phyloP scores from a whole-genome alignment of 805 yeast genomes.

The Yarrowia deformans region DNA sequence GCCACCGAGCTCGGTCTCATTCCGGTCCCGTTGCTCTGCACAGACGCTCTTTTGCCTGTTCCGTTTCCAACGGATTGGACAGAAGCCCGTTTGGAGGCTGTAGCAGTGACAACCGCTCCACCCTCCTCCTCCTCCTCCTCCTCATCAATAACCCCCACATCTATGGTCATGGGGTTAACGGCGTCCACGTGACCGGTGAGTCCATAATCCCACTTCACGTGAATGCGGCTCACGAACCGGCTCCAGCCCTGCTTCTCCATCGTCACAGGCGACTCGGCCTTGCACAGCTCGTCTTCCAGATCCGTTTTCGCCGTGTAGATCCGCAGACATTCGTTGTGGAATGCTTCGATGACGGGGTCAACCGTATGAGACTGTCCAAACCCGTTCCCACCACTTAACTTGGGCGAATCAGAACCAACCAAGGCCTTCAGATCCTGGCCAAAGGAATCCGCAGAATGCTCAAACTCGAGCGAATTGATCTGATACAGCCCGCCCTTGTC shows the following conservation, averaged over 20 bases:
- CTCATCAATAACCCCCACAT: constrained; percentile 42
- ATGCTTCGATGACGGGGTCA: constrained; percentile 26
- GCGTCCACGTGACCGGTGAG: constrained; percentile 38
- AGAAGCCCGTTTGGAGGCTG: not conserved
- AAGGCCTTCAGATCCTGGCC: constrained; percentile 28
- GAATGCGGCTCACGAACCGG: constrained; percentile 6
- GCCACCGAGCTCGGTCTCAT: constrained; percentile 27
- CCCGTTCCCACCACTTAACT: not conserved
- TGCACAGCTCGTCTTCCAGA: constrained; percentile 21
- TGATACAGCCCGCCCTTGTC: constrained; percentile 31
- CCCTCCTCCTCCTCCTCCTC: constrained; percentile 41
- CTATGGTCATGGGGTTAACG: constrained; percentile 25
- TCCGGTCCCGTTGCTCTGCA: constrained; percentile 41
- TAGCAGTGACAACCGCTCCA: not conserved
- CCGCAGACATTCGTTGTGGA: constrained; percentile 29
- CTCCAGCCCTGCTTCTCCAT: constrained; percentile 33
- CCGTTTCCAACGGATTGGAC: constrained; percentile 23
- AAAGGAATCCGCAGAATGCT: constrained; percentile 14
- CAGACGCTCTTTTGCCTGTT: constrained; percentile 43
- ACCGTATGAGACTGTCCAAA: not conserved
- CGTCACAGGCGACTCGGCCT: constrained; percentile 5
- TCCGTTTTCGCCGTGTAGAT: constrained; percentile 29
- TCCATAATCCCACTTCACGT: constrained; percentile 30
- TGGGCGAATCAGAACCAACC: constrained; percentile 2
- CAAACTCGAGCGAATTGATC: constrained; percentile 36